Conservation (phyloP, 202 grass and related monocot species). For the Schoenoplectus tabernaemontani region DNA sequence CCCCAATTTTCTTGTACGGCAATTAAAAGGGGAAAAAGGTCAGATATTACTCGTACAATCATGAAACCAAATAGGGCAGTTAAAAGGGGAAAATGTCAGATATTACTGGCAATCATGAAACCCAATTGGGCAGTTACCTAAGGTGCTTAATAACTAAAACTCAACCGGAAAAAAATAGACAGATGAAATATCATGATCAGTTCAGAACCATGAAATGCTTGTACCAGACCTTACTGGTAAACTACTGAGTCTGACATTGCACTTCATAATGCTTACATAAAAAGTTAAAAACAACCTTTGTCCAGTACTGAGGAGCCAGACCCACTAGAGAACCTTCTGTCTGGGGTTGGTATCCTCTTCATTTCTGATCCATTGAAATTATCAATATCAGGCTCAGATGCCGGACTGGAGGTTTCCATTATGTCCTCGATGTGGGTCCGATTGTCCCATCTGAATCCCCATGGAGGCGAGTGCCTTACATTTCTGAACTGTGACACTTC, state of each 20-base stretch:
- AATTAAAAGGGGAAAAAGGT: not conserved
- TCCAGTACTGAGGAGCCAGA: conserved; percentile 29
- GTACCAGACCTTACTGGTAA: not conserved
- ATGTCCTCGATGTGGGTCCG: conserved; percentile 93
- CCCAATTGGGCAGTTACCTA: too few relatives aligned
- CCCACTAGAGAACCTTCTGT: conserved; percentile 48
- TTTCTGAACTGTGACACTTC: conserved; percentile 71
- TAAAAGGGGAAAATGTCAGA: too few relatives aligned
- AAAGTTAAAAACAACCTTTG: not conserved
- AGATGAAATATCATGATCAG: not conserved
- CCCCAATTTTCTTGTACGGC: not conserved
- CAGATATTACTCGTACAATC: not conserved
- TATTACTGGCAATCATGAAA: too few relatives aligned
- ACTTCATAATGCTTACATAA: not conserved
- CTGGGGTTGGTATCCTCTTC: conserved; percentile 60
- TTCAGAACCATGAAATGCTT: not conserved
- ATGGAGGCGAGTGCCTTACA: conserved; percentile 70
- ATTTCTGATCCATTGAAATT: conserved; percentile 50
- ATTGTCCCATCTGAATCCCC: conserved; percentile 94
- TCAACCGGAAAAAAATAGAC: not conserved
- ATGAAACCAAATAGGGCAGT: not conserved
- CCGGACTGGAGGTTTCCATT: conserved; percentile 45
- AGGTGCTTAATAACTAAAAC: not conserved
- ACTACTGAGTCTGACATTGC: not conserved
- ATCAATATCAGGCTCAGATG: not conserved